Conservation (phyloP, 179 eudicot genomes). For the Silene noctiflora region DNA sequence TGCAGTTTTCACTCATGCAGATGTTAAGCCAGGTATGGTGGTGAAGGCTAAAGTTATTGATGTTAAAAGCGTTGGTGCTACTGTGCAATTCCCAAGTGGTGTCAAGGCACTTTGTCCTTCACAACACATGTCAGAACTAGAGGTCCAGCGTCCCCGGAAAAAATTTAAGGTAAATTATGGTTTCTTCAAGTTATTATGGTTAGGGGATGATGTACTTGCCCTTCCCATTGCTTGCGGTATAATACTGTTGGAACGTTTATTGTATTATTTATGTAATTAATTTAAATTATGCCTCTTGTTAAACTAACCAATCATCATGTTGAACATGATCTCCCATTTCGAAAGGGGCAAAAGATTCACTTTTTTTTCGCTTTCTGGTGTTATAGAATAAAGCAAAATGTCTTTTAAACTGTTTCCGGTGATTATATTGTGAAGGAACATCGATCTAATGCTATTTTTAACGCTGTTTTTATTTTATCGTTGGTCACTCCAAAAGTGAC, state of each 20-base stretch:
- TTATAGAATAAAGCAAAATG: background rate
- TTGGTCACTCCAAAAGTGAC: background rate
- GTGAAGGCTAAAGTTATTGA: slow-evolving; percentile 76
- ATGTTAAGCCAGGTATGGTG: slow-evolving; percentile 96
- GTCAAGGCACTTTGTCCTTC: slow-evolving; percentile 97
- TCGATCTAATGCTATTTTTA: background rate
- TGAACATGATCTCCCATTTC: too few relatives aligned
- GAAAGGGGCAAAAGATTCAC: too few relatives aligned
- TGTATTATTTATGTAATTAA: background rate
- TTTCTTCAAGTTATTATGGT: background rate
- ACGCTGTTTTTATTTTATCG: background rate
- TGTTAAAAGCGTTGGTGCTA: slow-evolving; percentile 63
- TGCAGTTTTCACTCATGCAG: slow-evolving; percentile 95
- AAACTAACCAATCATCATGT: background rate
- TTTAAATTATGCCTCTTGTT: background rate
- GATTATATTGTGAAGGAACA: background rate
- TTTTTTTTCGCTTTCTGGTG: background rate
- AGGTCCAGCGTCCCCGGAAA: slow-evolving; percentile 78
- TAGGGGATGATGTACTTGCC: background rate
- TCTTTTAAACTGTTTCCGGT: background rate
- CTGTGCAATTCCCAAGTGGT: slow-evolving; percentile 84
- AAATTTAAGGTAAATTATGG: slow-evolving; percentile 65
- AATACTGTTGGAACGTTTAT: background rate
- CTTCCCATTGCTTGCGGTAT: background rate
- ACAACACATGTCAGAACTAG: slow-evolving; percentile 93